These are phyloP conservation scores for Oxyria digyna DNA, from an alignment of 148 eudicot species.

Conservation along the genomic window DNA sequence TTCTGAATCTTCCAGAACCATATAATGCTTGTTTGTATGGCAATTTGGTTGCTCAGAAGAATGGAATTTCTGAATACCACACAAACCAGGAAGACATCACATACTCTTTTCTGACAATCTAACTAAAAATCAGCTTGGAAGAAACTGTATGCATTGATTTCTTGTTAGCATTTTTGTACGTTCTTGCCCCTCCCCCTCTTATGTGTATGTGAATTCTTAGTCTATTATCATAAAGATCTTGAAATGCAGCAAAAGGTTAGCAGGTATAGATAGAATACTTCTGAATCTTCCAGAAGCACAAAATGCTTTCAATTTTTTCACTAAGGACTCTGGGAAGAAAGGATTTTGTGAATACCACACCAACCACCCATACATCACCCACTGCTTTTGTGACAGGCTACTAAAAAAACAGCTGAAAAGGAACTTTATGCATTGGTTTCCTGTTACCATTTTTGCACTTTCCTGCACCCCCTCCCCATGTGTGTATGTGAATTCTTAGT, in stretches of 20 bases:
- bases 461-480: not conserved
- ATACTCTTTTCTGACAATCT: not conserved
- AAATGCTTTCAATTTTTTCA: not conserved
- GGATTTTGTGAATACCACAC: not conserved
- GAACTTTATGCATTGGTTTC: not conserved
- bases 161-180: not conserved
- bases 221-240: not conserved
- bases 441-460: not conserved
- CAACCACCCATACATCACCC: not conserved
- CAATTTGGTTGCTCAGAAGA: not conserved
- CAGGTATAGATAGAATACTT: not conserved
- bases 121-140: not conserved
- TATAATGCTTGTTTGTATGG: not conserved
- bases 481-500: conserved; percentile 5
- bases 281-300: not conserved
- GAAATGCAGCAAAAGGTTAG: not conserved
- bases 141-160: not conserved
- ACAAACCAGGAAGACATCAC: not conserved
- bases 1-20: not conserved
- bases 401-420: not conserved
- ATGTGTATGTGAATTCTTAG: not conserved
- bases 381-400: not conserved
- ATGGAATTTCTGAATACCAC: not conserved
- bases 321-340: not conserved
- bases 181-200: not conserved